phyloP scores from a whole-genome alignment of 116 monocot species.

The Thalassia testudinum region DNA sequence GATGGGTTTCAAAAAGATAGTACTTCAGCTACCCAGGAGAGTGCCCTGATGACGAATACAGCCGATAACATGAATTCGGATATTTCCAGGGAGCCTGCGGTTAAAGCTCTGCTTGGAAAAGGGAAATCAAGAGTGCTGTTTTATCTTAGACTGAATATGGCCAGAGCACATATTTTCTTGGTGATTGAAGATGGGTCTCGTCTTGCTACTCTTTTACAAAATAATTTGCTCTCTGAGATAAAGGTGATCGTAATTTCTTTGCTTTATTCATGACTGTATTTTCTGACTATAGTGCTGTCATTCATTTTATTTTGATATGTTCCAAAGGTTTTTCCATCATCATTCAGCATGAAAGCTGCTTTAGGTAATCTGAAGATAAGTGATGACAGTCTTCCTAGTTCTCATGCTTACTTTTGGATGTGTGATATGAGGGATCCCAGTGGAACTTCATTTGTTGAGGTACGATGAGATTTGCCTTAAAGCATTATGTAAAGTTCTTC shows the following conservation, averaged over 20 bases:
- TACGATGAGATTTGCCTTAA: conserved; percentile 11
- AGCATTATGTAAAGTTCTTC: no score
- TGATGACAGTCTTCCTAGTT: conserved; percentile 73
- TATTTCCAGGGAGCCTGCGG: conserved; percentile 24
- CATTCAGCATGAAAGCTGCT: conserved; percentile 90
- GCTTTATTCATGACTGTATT: background rate
- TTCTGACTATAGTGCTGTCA: background rate
- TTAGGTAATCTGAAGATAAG: conserved; percentile 98
- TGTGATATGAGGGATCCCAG: conserved; percentile 98
- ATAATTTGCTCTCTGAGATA: conserved; percentile 77
- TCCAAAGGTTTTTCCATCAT: conserved; percentile 79
- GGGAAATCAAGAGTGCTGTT: conserved; percentile 81
- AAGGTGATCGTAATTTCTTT: conserved; percentile 33
- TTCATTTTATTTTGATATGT: conserved; percentile 3
- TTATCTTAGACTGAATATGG: conserved; percentile 66
- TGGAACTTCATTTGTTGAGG: conserved; percentile 97
- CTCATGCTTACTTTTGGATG: conserved; percentile 81
- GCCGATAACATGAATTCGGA: conserved; percentile 9
- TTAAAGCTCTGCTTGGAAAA: conserved; percentile 64
- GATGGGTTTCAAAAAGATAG: conserved; percentile 3
- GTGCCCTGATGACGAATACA: background rate
- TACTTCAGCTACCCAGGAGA: conserved; percentile 8
- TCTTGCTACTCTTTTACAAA: conserved; percentile 77
- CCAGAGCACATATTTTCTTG: conserved; percentile 69
- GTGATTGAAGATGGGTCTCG: conserved; percentile 65